Evolutionary conservation across 2,329 filamentous ascomycete species (phyloP).

Genomic region (Beauveria varroae): DNA sequence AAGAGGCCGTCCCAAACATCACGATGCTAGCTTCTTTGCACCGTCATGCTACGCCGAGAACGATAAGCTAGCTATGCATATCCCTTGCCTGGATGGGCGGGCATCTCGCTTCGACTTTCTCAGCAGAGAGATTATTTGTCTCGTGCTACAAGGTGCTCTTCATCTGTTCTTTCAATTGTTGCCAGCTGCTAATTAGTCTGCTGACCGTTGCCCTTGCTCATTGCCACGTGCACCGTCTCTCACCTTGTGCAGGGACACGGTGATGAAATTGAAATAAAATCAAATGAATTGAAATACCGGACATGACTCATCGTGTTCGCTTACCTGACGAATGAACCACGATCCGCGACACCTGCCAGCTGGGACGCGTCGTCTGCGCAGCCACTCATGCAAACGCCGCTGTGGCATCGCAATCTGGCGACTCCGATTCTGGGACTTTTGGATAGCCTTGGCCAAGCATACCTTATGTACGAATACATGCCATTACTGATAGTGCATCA

Average conservation of each 20-base stretch:
- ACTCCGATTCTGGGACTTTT: background rate
- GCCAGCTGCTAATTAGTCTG: background rate
- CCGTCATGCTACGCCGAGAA: background rate
- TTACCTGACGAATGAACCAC: background rate
- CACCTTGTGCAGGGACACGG: background rate
- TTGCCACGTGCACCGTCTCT: background rate
- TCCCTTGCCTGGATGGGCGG: background rate
- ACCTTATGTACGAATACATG: no score
- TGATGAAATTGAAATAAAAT: no score
- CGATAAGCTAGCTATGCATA: no score
- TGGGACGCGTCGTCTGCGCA: background rate
- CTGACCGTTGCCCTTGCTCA: background rate
- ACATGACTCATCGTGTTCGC: background rate
- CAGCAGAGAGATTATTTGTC: background rate
- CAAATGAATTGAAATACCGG: no score
- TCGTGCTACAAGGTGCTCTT: background rate
- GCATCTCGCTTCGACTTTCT: background rate
- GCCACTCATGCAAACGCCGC: background rate
- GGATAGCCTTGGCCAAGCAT: background rate
- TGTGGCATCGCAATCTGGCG: background rate
- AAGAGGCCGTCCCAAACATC: background rate
- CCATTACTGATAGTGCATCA: background rate
- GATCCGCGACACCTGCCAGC: background rate
- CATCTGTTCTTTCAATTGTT: background rate
- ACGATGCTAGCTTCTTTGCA: background rate